Percentiles rank a stretch among this genome's conserved stretches.
phyloP scores from a whole-genome alignment of 495 filamentous ascomycete genomes.

The Aspergillus nanangensis region DNA sequence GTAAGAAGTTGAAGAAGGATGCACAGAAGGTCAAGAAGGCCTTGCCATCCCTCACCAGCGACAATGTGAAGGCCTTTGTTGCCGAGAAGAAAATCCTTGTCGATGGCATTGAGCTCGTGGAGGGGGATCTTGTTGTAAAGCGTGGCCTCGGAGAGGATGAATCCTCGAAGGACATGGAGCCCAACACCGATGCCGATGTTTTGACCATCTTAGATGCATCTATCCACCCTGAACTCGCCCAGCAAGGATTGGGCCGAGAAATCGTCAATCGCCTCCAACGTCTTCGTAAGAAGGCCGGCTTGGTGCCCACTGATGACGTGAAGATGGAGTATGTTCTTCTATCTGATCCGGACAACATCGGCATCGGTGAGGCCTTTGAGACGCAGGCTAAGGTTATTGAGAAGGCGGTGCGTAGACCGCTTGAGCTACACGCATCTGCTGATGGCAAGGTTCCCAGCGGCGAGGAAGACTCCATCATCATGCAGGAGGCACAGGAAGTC shows the following conservation, averaged over 20 bases:
- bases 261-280: slow-evolving; percentile 80
- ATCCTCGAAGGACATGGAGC: slow-evolving; percentile 66
- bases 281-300: slow-evolving; percentile 75
- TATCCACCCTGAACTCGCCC: slow-evolving; percentile 66
- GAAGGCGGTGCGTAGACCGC: slow-evolving; percentile 73
- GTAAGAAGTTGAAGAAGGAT: slow-evolving; percentile 96
- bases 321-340: slow-evolving; percentile 79
- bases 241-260: slow-evolving; percentile 75
- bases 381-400: slow-evolving; percentile 63
- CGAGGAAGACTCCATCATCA: slow-evolving; percentile 59
- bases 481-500: slow-evolving; percentile 85
- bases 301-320: slow-evolving; percentile 78
- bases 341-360: slow-evolving; percentile 70
- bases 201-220: slow-evolving; percentile 75
- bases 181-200: slow-evolving; percentile 79
- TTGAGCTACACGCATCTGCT: slow-evolving; percentile 67
- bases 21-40: slow-evolving; percentile 86
- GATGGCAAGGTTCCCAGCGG: slow-evolving; percentile 58
- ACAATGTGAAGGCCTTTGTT: slow-evolving; percentile 73
- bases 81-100: slow-evolving; percentile 66
- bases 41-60: slow-evolving; percentile 70
- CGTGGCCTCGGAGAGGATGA: slow-evolving; percentile 69
- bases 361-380: slow-evolving; percentile 69
- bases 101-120: slow-evolving; percentile 74
- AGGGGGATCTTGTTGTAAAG: slow-evolving; percentile 80